Evolutionary conservation across 345 rosid species (phyloP).

Genomic region (Aurinia saxatilis): DNA sequence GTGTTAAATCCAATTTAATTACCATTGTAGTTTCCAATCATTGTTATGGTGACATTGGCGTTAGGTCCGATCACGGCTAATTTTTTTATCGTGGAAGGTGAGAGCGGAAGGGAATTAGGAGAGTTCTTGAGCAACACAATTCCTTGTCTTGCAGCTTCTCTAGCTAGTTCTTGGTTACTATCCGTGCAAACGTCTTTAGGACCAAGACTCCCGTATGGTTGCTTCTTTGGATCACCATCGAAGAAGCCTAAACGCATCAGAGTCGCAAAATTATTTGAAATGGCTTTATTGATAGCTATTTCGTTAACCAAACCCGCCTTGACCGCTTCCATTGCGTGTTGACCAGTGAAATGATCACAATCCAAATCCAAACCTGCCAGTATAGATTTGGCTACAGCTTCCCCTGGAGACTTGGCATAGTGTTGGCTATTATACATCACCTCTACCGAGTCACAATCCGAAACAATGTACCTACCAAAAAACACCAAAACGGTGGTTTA

Average conservation of each 20-base stretch:
- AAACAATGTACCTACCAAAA: slow-evolving; percentile 33
- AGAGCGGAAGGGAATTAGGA: slow-evolving; percentile 40
- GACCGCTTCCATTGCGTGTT: slow-evolving; percentile 48
- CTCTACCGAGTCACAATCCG: neutral
- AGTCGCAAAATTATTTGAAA: slow-evolving; percentile 51
- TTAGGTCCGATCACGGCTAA: slow-evolving; percentile 67
- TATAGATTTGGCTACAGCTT: slow-evolving; percentile 48
- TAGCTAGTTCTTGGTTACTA: slow-evolving; percentile 46
- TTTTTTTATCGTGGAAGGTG: slow-evolving; percentile 33
- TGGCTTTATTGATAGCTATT: slow-evolving; percentile 33
- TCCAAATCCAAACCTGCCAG: slow-evolving; percentile 56
- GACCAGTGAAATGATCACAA: slow-evolving; percentile 43
- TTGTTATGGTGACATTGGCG: slow-evolving; percentile 51
- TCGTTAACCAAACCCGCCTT: slow-evolving; percentile 38
- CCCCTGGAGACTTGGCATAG: slow-evolving; percentile 56
- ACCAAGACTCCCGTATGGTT: slow-evolving; percentile 27
- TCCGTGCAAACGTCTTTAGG: slow-evolving; percentile 52
- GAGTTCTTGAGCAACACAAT: slow-evolving; percentile 59
- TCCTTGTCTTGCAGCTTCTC: slow-evolving; percentile 68
- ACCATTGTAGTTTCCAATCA: slow-evolving; percentile 76
- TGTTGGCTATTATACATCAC: slow-evolving; percentile 37
- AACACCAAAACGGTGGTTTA: neutral
- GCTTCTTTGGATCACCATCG: slow-evolving; percentile 46
- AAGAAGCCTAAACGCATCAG: slow-evolving; percentile 64
- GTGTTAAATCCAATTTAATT: neutral